These are phyloP conservation scores for Microthlaspi erraticum DNA, from an alignment of 345 rosid genomes.

Conservation along the genomic window DNA sequence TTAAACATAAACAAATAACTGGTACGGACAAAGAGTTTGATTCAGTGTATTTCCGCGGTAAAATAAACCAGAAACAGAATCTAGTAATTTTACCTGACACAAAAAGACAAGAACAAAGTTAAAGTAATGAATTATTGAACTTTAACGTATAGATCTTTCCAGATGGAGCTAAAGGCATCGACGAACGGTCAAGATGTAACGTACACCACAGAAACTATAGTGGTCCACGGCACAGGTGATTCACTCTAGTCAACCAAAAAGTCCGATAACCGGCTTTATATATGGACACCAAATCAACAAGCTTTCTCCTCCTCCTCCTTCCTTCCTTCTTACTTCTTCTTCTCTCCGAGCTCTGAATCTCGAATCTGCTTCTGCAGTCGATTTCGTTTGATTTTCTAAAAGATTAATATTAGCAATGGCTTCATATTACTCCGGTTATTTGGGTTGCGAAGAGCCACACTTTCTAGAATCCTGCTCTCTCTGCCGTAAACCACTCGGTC, in stretches of 20 bases:
- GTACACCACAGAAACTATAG: background rate
- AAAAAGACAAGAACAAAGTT: slow-evolving; percentile 6
- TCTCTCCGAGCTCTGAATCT: slow-evolving; percentile 27
- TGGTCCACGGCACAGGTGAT: slow-evolving; percentile 32
- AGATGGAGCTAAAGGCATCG: background rate
- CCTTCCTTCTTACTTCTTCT: background rate
- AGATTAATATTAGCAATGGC: slow-evolving; percentile 33
- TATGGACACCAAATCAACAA: slow-evolving; percentile 19
- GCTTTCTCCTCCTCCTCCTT: slow-evolving; percentile 27
- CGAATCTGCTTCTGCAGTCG: slow-evolving; percentile 2
- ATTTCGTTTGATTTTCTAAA: background rate
- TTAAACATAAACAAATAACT: background rate
- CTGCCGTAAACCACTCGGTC: slow-evolving; percentile 70
- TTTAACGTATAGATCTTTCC: slow-evolving; percentile 35
- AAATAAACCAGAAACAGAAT: slow-evolving; percentile 18
- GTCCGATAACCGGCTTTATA: slow-evolving; percentile 37
- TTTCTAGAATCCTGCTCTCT: slow-evolving; percentile 78
- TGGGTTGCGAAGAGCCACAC: slow-evolving; percentile 54
- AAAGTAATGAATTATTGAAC: slow-evolving; percentile 36
- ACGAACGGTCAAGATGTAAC: slow-evolving; percentile 27
- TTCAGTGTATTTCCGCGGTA: background rate
- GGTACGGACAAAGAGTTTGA: slow-evolving; percentile 24
- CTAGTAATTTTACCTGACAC: slow-evolving; percentile 4
- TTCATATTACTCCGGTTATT: slow-evolving; percentile 34
- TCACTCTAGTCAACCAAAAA: slow-evolving; percentile 33